Base-by-base conservation (phyloP, 108 stramenopile species). In the Cylindrotheca closterium region DNA sequence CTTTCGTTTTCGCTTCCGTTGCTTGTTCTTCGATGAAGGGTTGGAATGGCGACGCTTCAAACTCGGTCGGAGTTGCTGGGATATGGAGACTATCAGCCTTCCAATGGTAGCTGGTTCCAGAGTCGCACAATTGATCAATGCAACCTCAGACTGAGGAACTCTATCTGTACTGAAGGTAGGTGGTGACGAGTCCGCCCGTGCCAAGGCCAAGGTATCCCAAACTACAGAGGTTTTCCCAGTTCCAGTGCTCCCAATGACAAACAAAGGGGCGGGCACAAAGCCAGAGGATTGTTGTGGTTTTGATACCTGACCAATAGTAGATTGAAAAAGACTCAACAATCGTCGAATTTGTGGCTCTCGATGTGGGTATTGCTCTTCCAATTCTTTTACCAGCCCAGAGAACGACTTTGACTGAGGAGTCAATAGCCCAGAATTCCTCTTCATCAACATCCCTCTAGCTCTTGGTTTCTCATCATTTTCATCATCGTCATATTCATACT, bases 111-210 rank as follows among this genome's bases (percentile, higher is more conserved):
- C 48, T 30, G 72, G 72, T 53, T 57, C 54, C 52, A 66, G 27
- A 8, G 78, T 86, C 10, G 76, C 56, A 58, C 88, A 89, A 71
- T 89, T 77, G n/a, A 89, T 47, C 48, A 86, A 89, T 1, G 85
- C 83, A 27, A 50, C 51, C 37, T 15, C 37, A 42, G 37, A 7
- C 37, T 10, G 10, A 42, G 68, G 55, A 46, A 49, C 45, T 17
- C 47, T 12, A 23, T 8, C 19, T 29, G 32, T 15, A 1, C 17
- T 0, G 5, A 26, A 5, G 3, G 55, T 1, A 28, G 7, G 22
- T 62, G 12, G 42, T 10, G 21, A 0, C 29, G 58, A 12, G 22
- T 51, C 52, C 18, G 30, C 32, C 10, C 51, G 22, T 24, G 33
- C 21, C 30, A 45, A 7, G 21, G n/a, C 28, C 30, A 86, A 10